Evolutionary conservation across 1,284 basidiomycete genomes (phyloP).

Genomic region (Pseudozyma pruni): DNA sequence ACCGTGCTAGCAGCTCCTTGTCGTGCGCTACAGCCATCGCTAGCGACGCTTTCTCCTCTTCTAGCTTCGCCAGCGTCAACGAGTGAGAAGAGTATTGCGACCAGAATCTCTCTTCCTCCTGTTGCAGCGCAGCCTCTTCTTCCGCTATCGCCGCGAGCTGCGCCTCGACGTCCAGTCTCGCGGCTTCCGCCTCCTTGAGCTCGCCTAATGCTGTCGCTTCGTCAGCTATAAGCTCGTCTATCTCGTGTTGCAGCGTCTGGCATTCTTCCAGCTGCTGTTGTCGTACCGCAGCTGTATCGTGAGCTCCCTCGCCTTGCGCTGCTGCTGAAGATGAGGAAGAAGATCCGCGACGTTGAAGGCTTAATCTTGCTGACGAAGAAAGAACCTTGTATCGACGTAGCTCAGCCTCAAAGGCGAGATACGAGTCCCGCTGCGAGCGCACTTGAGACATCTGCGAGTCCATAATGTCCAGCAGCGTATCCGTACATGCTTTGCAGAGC

Average conservation of each 20-base stretch:
- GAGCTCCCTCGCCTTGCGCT: conserved; percentile 6
- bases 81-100: conserved; percentile 78
- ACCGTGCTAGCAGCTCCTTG: conserved; percentile 76
- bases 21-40: conserved; percentile 73
- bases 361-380: conserved; percentile 7
- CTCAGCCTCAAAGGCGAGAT: conserved; percentile 55
- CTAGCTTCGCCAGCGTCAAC: conserved; percentile 75
- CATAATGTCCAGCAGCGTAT: conserved; percentile 80
- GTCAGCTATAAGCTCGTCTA: conserved; percentile 40
- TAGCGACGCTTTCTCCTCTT: conserved; percentile 77
- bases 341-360: conserved; percentile 8
- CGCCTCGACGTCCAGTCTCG: conserved; percentile 73
- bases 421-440: conserved; percentile 89
- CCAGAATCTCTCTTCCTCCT: conserved; percentile 89
- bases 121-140: conserved; percentile 79
- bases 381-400: conserved; percentile 43
- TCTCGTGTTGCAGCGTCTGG: conserved; percentile 19
- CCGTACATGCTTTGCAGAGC: conserved; percentile 91
- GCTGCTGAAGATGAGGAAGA: conserved; percentile 10
- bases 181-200: conserved; percentile 54
- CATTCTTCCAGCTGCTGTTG: conserved; percentile 11
- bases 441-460: conserved; percentile 87
- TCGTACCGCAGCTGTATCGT: conserved; percentile 9
- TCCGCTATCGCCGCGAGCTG: conserved; percentile 79
- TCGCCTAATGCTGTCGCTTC: conserved; percentile 29